phyloP scores from a whole-genome alignment of 345 rosid genomes.

The Abelmoschus esculentus region DNA sequence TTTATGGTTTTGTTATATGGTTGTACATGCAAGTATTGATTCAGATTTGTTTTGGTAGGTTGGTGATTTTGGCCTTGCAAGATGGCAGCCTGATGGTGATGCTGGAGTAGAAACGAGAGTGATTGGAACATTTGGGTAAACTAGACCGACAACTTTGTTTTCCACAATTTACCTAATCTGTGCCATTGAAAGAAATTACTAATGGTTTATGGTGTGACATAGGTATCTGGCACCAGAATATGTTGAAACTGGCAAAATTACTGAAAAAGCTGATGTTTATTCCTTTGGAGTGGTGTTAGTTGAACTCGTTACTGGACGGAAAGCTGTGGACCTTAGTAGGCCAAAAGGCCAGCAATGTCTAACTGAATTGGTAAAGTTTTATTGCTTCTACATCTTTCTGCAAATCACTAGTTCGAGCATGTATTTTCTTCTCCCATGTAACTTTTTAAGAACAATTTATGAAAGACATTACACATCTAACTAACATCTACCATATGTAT shows the following conservation, averaged over 20 bases:
- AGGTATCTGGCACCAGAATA: conserved; percentile 99
- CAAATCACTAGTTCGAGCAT: too few relatives aligned
- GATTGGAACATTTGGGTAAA: conserved; percentile 78
- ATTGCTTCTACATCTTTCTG: neutral
- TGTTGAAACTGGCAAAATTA: conserved; percentile 93
- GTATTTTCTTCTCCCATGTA: neutral
- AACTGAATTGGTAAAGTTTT: conserved; percentile 76
- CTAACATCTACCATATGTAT: neutral
- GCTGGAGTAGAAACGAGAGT: conserved; percentile 91
- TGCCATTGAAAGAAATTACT: neutral
- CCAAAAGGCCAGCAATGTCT: conserved; percentile 99
- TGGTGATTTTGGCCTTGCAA: conserved; percentile 50
- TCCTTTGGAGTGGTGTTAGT: conserved; percentile 97
- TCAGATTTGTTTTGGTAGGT: too few relatives aligned
- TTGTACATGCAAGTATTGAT: neutral
- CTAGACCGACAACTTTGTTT: conserved; percentile 9
- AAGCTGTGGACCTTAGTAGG: conserved; percentile 79
- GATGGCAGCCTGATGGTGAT: conserved; percentile 99
- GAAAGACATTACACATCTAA: neutral
- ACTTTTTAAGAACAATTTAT: neutral
- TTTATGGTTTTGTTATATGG: neutral
- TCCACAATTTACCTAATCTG: neutral
- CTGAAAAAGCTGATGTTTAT: conserved; percentile 96
- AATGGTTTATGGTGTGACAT: conserved; percentile 15
- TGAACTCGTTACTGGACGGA: conserved; percentile 94